Evolutionary conservation across 2,329 filamentous ascomycete genomes (phyloP), one percentile per base, ranked within the genome.

Genomic region (Sporothrix inflata): DNA sequence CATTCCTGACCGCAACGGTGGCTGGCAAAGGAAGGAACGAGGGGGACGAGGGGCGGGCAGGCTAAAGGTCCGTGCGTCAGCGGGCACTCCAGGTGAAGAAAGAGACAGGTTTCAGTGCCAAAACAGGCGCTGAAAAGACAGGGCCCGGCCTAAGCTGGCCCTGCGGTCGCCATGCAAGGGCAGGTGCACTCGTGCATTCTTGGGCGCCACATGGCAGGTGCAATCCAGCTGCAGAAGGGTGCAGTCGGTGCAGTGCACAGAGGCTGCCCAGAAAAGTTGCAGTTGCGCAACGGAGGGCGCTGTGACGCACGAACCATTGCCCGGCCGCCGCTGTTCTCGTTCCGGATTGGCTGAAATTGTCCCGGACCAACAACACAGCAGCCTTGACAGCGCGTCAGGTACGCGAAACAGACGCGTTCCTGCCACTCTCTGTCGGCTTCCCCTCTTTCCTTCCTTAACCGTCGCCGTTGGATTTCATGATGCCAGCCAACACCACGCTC

Each of bases 321-420:
- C 42, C 12, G 19, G 34, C 34, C 40, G 63, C 51, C 11, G 16
- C 27, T 21, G 45, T 49, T 24, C 34, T 40, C 40, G 5, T 24
- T 34, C 19, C 34, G 65, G 53, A 73, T 74, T 74, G 74, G 72
- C 71, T 71, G 69, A 6, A 57, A n/a, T 9, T 38, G 27, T 24
- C 55, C 70, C 68, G 19, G 38, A 34, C 66, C 70, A 70, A 70
- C 68, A 71, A 71, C 70, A 74, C 8, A 72, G 49, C 69, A 71
- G 47, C 61, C 55, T 30, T n/a, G 19, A 24, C 27, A 61, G 57
- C 74, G 74, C 75, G 75, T 74, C 55, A 49, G 51, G 16, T 12
- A 75, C 75, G 73, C 74, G 75, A 75, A 75, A 75, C 67, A 70
- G 69, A 76, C 75, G 75, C 75, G 75, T 60, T 65, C 63, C 70